A percentile compares a stretch with the other conserved stretches of the same genome.
These are phyloP conservation scores for Borovskyia barvae DNA, from an alignment of 208 protist species.

Conservation along the genomic window DNA sequence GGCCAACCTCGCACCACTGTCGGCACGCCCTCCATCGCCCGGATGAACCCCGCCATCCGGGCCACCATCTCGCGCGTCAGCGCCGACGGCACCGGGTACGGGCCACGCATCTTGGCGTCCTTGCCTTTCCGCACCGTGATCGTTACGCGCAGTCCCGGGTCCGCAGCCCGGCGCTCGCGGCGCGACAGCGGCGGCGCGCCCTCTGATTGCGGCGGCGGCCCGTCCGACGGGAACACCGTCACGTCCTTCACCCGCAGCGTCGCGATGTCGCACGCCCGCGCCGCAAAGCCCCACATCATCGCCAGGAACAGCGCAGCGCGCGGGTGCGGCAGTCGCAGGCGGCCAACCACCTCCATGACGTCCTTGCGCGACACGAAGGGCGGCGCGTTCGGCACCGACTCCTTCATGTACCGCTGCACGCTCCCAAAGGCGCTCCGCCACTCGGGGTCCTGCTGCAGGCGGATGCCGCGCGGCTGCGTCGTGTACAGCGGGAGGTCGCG, in stretches of 20 bases:
- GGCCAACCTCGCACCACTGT: too few relatives aligned
- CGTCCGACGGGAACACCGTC: background rate
- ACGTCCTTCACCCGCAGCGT: background rate
- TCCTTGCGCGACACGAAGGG: too few relatives aligned
- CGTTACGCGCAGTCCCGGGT: too few relatives aligned
- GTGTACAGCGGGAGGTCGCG: constrained; percentile 13
- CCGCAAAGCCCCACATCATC: background rate
- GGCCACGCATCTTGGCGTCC: too few relatives aligned
- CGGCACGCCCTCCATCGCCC: too few relatives aligned
- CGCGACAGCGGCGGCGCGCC: too few relatives aligned
- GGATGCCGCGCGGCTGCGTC: constrained; percentile 2
- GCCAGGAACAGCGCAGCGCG: background rate
- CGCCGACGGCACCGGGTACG: too few relatives aligned
- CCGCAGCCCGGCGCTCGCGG: too few relatives aligned
- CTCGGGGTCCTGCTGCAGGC: constrained; percentile 1
- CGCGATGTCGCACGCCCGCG: background rate
- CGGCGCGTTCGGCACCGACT: background rate
- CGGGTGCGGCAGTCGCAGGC: background rate
- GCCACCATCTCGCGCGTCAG: too few relatives aligned
- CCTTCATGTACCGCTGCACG: constrained; percentile 4
- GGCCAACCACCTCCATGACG: background rate
- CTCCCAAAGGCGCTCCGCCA: constrained; percentile 2
- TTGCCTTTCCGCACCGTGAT: too few relatives aligned
- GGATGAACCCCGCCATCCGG: too few relatives aligned
- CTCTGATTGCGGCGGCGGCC: background rate